Evolutionary conservation across 2,329 filamentous ascomycete species (phyloP).

Genomic region (Capronia epimyces): DNA sequence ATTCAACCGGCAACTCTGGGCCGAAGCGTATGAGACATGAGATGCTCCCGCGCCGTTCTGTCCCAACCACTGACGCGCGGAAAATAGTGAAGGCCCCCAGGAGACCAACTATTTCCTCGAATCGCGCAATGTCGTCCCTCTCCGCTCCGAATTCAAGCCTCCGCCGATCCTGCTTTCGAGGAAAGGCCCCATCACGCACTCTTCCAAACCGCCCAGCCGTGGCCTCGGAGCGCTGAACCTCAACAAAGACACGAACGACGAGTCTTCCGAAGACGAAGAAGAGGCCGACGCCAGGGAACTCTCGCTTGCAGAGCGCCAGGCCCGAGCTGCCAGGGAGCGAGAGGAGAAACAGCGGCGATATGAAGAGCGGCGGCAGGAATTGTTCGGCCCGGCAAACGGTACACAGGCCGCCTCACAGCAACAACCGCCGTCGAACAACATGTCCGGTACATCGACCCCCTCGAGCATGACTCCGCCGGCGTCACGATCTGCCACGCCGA

Average conservation of each 20-base stretch:
- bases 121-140: constrained; percentile 53
- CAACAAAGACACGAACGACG: constrained; percentile 50
- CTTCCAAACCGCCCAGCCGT: constrained; percentile 15
- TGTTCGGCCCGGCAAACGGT: constrained; percentile 61
- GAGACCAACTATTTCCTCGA: constrained; percentile 70
- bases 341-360: constrained; percentile 90
- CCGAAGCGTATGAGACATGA: constrained; percentile 63
- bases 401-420: constrained; percentile 3
- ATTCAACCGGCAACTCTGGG: constrained; percentile 79
- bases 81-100: constrained; percentile 60
- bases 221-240: constrained; percentile 31
- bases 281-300: constrained; percentile 56
- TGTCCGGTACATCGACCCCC: constrained; percentile 56
- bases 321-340: constrained; percentile 69
- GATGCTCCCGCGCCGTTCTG: too few species aligned
- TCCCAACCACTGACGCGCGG: background rate
- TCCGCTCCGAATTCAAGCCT: constrained; percentile 70
- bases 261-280: constrained; percentile 56
- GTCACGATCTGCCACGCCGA: constrained; percentile 33
- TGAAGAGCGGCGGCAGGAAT: constrained; percentile 78
- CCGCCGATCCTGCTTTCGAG: constrained; percentile 79
- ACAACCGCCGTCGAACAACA: constrained; percentile 20
- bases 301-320: constrained; percentile 69
- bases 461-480: constrained; percentile 58
- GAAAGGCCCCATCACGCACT: constrained; percentile 44